Percentiles rank a stretch among this genome's conserved stretches.
phyloP scores from a whole-genome alignment of 768 basidiomycete genomes.

The Phlebiopsis gigantea region DNA sequence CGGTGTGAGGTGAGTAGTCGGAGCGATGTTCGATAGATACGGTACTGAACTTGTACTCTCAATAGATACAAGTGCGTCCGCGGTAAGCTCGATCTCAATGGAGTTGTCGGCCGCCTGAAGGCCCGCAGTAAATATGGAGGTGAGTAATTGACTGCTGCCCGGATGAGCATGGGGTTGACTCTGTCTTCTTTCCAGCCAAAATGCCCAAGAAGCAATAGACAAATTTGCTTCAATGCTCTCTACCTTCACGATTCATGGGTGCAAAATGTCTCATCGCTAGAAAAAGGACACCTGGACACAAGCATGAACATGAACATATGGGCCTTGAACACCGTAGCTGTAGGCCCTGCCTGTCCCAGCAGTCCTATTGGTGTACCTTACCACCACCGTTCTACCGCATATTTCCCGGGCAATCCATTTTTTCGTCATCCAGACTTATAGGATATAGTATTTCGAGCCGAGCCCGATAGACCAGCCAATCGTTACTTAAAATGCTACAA shows the following conservation, averaged over 20 bases:
- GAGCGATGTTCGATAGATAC: too few relatives aligned
- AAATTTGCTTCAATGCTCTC: background rate
- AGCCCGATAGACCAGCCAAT: background rate
- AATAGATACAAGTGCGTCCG: conserved; percentile 93
- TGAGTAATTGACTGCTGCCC: conserved; percentile 29
- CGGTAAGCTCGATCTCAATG: conserved; percentile 87
- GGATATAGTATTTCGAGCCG: background rate
- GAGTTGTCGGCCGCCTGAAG: conserved; percentile 77
- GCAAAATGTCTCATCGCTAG: background rate
- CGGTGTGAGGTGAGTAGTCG: conserved; percentile 72
- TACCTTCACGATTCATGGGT: background rate
- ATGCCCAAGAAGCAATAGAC: conserved; percentile 72
- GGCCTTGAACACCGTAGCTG: background rate
- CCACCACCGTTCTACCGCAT: background rate
- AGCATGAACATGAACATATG: background rate
- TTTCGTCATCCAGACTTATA: background rate
- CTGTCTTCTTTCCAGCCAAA: conserved; percentile 45
- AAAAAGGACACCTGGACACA: background rate
- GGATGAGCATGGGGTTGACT: background rate
- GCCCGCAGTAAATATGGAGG: conserved; percentile 92
- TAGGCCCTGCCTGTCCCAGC: background rate
- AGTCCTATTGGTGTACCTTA: background rate
- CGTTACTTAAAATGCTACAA: background rate
- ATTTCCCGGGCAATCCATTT: background rate
- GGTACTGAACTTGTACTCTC: background rate